Evolutionary conservation across 495 filamentous ascomycete species (phyloP), one percentile per base, ranked within the genome.

Genomic region (Clavariopsis aquatica): DNA sequence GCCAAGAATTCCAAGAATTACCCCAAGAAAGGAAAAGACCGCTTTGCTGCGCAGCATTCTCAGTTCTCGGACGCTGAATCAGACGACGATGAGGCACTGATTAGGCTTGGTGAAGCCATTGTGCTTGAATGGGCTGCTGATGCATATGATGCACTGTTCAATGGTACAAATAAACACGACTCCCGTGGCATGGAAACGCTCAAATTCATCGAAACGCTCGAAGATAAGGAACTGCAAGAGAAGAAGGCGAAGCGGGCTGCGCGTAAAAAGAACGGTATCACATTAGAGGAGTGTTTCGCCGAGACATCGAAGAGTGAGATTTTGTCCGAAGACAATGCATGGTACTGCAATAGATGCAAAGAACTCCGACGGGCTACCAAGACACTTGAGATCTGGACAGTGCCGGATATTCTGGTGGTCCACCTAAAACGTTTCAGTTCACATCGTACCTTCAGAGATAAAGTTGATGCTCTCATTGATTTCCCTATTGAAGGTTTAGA

Each of bases 271-370:
- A 76, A 82, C 51, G 94, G 94, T 20, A 84, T 96, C 54, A 85
- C 84, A 24, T 82, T 98, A n/a, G 86, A 92, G 47, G 90, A 96
- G 69, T 98, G 94, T 71, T 83, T 98, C 27, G 86, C 91, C 38
- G 93, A 98, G 73, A 97, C 96, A 64, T 90, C 92, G 70, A 93
- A 91, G 73, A 86, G 91, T 60, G 94, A 98, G 73, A 86, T 96
- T 45, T 79, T 98, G 2, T 96, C 92, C 0, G 90, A 95, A 72
- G 89, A 92, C 66, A 93, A 98, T 71, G 92, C 90, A 28, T 98
- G 94, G 94, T 97, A 91, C 70, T 98, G 94, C 67, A 92, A 91
- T 59, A 84, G 91, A 47, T 98, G 94, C 82, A 97, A 98, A 72
- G 90, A 95, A 65, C 88, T 95, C 69, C 86, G 89, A 10, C 85